These are phyloP conservation scores for Besnoitia besnoiti DNA, from an alignment of 169 alveolate species.

Conservation along the genomic window DNA sequence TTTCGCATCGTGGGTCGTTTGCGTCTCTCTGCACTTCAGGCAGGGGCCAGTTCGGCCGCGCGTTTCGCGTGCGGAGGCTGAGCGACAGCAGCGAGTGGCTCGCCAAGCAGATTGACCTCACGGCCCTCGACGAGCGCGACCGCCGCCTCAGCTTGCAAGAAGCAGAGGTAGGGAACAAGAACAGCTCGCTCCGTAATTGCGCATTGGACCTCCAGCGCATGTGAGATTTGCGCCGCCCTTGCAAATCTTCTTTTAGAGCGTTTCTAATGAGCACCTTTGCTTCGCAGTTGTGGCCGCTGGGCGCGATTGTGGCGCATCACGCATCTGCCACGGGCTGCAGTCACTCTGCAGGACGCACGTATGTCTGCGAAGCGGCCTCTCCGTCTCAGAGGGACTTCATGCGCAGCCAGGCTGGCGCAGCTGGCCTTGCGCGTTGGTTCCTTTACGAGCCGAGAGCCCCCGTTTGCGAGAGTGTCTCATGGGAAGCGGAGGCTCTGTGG, in stretches of 20 bases:
- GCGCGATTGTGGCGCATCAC: no score
- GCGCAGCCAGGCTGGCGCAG: no score
- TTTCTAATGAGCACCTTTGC: no score
- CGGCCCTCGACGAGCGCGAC: conserved; percentile 50
- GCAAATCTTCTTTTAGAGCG: not conserved
- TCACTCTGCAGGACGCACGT: no score
- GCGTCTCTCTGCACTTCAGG: conserved; percentile 15
- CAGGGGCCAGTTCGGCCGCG: conserved; percentile 59
- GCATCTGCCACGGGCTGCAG: no score
- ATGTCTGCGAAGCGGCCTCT: no score
- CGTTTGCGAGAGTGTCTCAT: no score
- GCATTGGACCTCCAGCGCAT: not conserved
- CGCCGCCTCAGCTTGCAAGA: conserved; percentile 48
- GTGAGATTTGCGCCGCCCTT: not conserved
- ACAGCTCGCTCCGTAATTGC: not conserved
- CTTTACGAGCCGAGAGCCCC: no score
- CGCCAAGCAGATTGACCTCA: conserved; percentile 58
- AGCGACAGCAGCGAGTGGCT: conserved; percentile 59
- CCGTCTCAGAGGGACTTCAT: no score
- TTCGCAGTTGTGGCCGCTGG: no score
- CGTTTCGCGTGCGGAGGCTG: conserved; percentile 52
- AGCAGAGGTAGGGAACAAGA: conserved; percentile 43
- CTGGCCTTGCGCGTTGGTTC: no score
- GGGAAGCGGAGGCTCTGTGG: no score
- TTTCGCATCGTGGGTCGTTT: conserved; percentile 17